Conservation (phyloP, 768 basidiomycete genomes). For the Collybia sordida region DNA sequence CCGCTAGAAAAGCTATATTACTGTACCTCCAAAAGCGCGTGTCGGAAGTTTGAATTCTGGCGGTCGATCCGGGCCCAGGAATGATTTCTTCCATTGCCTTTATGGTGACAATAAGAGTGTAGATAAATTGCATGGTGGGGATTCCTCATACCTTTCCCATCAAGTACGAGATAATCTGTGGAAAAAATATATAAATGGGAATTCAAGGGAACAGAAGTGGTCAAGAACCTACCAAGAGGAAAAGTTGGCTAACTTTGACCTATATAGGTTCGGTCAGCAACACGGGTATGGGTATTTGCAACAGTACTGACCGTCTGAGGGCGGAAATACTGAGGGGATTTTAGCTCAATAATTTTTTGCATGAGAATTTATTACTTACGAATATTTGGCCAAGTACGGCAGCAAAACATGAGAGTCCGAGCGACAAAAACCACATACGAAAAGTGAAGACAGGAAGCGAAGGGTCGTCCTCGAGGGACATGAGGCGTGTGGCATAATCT, state of each 20-base stretch:
- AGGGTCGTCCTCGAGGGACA: conserved; percentile 46
- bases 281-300: too few relatives aligned
- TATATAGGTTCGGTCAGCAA: neutral
- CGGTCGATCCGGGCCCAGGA: conserved; percentile 19
- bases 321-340: conserved; percentile 43
- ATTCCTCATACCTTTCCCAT: conserved; percentile 31
- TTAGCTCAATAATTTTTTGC: neutral
- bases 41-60: conserved; percentile 20
- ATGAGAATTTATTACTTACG: conserved; percentile 21
- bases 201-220: too few relatives aligned
- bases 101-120: too few relatives aligned
- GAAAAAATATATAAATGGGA: conserved; percentile 38
- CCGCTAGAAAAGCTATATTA: neutral
- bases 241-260: conserved; percentile 37
- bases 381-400: conserved; percentile 38
- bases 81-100: conserved; percentile 30
- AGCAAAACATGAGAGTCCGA: conserved; percentile 58
- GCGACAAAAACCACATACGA: conserved; percentile 53
- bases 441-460: conserved; percentile 50
- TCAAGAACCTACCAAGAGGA: conserved; percentile 20
- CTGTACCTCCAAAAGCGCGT: conserved; percentile 35
- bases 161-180: conserved; percentile 41
- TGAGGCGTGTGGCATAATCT: conserved; percentile 35
- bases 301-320: conserved; percentile 8
- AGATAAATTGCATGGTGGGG: neutral